Base-by-base conservation (phyloP, 1,284 basidiomycete genomes). In the Pyrrhoderma lamaoense region DNA sequence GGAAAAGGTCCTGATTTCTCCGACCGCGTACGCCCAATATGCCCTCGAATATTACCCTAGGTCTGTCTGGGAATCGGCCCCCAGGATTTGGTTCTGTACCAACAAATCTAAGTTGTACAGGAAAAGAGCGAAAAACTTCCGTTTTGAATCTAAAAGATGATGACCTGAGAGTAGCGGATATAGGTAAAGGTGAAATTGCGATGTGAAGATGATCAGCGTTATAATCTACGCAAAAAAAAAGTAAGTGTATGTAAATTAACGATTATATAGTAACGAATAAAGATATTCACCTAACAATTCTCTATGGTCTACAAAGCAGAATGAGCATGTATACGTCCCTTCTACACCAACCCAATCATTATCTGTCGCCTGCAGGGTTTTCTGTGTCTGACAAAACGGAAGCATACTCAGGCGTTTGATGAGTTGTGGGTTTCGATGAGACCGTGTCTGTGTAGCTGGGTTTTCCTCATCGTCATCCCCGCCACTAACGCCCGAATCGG, bases 331-430 rank as follows among this genome's bases (percentile, higher is more conserved):
- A 84, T 84, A 87, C 14, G 62, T 36, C 0, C 84, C 84, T 25
- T 69, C 67, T 0, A 85, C 65, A 2, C 78, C 79, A 0, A 77
- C 83, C 84, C 83, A 86, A 62, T 87, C 84, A n/a, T 38, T 25
- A 9, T 13, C 34, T 13, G 13, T 23, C 19, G 62, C 56, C 45
- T 62, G 65, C 39, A 52, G 50, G 45, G 71, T 65, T 23, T 73
- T 53, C 49, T 74, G 59, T 45, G 72, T 34, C 60, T 84, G 80
- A 42, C 76, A 77, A 57, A 69, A 76, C 19, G 74, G 69, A 49
- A 49, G 23, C 23, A 49, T 14, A 23, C 37, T n/a, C 2, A 34
- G 14, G 8, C 11, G 22, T 8, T 8, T 23, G 21, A 9, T 37
- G 19, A 16, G 13, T 44, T 21, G 19, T 8, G 16, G 59, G 1